Percentiles rank a stretch among this genome's conserved stretches.
phyloP scores from a whole-genome alignment of 2,329 filamentous ascomycete genomes.

The Sporothrix curviconia region DNA sequence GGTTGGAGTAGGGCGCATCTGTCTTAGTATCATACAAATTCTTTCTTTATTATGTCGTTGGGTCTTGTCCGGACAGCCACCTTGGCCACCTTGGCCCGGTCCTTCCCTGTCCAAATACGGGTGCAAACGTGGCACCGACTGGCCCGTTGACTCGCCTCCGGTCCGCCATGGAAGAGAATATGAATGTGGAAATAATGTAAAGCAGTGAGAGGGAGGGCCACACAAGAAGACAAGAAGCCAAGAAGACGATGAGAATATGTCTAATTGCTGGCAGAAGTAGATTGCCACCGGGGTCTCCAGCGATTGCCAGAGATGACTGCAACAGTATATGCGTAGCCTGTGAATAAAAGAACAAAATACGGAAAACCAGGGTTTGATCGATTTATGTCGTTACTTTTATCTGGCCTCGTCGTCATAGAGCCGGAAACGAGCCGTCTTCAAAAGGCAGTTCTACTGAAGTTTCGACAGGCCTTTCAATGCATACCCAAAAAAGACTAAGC shows the following conservation, averaged over 20 bases:
- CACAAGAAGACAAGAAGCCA: no score
- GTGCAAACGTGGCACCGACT: constrained; percentile 65
- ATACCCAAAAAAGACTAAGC: neutral
- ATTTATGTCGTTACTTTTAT: no score
- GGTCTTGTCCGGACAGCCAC: constrained; percentile 49
- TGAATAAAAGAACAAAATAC: no score
- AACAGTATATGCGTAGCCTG: no score
- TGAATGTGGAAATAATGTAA: neutral
- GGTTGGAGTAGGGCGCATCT: neutral
- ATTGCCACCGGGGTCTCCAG: no score
- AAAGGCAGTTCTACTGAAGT: no score
- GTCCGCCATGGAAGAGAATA: constrained; percentile 58
- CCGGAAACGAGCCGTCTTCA: no score
- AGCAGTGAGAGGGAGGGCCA: neutral
- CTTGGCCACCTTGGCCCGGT: constrained; percentile 34
- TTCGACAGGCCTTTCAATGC: neutral
- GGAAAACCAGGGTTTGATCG: no score
- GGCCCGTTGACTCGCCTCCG: constrained; percentile 88
- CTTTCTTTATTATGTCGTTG: constrained; percentile 69
- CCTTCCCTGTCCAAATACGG: constrained; percentile 47
- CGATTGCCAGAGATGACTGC: no score
- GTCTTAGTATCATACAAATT: constrained; percentile 61
- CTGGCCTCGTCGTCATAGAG: no score
- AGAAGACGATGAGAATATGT: no score
- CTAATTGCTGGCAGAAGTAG: no score